A percentile compares a stretch with the other conserved stretches of the same genome.
Evolutionary conservation across 108 stramenopile genomes (phyloP).

Genomic region (Nitzschia inconspicua): DNA sequence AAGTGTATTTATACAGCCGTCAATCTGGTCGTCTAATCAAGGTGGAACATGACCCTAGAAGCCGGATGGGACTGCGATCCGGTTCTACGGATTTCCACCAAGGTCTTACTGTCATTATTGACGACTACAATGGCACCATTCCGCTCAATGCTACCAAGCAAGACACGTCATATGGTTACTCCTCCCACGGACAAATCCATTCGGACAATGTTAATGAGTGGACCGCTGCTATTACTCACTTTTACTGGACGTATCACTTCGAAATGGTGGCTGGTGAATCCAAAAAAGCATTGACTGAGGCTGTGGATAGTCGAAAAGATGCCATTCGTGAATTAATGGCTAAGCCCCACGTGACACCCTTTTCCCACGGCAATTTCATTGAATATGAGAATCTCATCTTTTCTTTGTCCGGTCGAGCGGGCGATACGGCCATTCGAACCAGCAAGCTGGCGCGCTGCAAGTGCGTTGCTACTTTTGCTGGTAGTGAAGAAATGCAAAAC

Average conservation of each 20-base stretch:
- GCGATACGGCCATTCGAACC: no score
- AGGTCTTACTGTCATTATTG: constrained; percentile 60
- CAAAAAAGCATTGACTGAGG: constrained; percentile 4
- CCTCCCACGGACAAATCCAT: constrained; percentile 25
- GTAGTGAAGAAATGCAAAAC: no score
- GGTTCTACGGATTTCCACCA: constrained; percentile 52
- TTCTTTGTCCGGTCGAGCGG: no score
- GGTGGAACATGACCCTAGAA: constrained; percentile 39
- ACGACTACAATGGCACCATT: constrained; percentile 49
- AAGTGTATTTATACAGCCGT: constrained; percentile 52
- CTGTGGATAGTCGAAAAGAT: no score
- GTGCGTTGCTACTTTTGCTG: no score
- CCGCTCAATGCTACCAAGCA: constrained; percentile 76
- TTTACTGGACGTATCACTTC: constrained; percentile 25
- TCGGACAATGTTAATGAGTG: constrained; percentile 18
- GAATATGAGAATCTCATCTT: no score
- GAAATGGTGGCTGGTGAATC: background rate
- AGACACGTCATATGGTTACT: constrained; percentile 34
- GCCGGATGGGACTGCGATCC: constrained; percentile 19
- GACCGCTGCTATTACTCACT: constrained; percentile 19
- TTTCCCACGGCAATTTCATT: no score
- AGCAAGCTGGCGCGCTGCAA: no score
- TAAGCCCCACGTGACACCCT: no score
- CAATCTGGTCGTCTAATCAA: constrained; percentile 52
- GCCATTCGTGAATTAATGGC: no score